Conservation (phyloP, 805 yeast species). For the Ogataea corticis region DNA sequence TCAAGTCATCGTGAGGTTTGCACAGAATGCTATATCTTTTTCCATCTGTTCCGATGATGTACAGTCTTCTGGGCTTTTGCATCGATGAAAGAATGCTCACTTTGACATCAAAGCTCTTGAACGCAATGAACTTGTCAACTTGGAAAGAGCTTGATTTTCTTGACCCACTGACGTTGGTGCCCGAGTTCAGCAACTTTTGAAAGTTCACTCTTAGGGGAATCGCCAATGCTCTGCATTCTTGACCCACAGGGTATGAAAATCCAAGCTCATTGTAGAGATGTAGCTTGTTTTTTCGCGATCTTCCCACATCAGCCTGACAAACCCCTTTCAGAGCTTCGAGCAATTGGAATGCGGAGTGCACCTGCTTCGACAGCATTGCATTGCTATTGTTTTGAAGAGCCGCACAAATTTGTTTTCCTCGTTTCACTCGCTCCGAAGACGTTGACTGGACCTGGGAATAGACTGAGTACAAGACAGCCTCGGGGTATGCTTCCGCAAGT, state of each 20-base stretch:
- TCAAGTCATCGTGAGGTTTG: constrained; percentile 84
- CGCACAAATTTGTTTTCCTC: constrained; percentile 48
- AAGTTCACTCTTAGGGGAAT: constrained; percentile 75
- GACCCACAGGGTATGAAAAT: constrained; percentile 32
- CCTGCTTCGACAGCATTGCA: constrained; percentile 20
- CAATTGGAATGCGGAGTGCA: constrained; percentile 34
- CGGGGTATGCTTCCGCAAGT: constrained; percentile 68
- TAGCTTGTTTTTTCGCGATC: constrained; percentile 35
- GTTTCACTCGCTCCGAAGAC: constrained; percentile 42
- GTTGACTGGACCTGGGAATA: constrained; percentile 68
- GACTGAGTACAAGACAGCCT: constrained; percentile 83
- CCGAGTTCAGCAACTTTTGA: constrained; percentile 60
- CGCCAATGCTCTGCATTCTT: constrained; percentile 47
- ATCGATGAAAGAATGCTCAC: constrained; percentile 77
- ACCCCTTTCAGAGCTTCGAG: constrained; percentile 45
- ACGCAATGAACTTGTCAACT: constrained; percentile 43
- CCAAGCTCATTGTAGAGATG: constrained; percentile 44
- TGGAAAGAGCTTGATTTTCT: constrained; percentile 22
- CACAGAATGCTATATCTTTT: constrained; percentile 71
- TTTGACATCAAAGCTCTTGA: constrained; percentile 60
- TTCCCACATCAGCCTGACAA: constrained; percentile 41
- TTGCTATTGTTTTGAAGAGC: constrained; percentile 26
- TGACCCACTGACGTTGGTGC: constrained; percentile 43
- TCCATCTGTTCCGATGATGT: constrained; percentile 78
- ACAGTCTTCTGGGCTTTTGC: constrained; percentile 82